Percentiles rank a stretch among this genome's conserved stretches.
phyloP scores from a whole-genome alignment of 495 filamentous ascomycete genomes.

The Cercophora newfieldiana region DNA sequence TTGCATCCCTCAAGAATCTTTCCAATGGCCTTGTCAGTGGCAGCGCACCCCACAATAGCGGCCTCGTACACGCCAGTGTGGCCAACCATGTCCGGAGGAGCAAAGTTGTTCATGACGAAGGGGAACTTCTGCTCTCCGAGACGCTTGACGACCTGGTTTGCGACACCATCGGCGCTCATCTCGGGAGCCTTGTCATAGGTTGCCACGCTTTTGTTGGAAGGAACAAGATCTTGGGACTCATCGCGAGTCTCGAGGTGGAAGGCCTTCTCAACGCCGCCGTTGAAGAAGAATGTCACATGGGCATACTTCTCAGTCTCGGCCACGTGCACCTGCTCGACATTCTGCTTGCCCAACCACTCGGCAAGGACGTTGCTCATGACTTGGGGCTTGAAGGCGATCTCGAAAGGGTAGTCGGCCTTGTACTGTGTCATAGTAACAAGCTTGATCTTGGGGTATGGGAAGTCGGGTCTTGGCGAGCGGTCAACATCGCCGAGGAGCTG shows the following conservation, averaged over 20 bases:
- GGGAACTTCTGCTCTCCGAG: conserved; percentile 79
- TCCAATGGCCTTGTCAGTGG: conserved; percentile 92
- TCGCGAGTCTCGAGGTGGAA: conserved; percentile 85
- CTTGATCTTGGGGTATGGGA: conserved; percentile 90
- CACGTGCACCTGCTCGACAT: conserved; percentile 87
- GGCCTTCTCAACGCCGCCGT: conserved; percentile 95
- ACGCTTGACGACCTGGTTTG: conserved; percentile 79
- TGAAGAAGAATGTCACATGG: conserved; percentile 99
- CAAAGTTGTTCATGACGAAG: conserved; percentile 99
- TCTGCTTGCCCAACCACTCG: conserved; percentile 88
- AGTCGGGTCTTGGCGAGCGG: conserved; percentile 83
- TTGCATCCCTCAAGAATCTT: conserved; percentile 90
- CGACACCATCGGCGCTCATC: conserved; percentile 90
- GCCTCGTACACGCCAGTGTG: conserved; percentile 97
- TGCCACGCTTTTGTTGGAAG: conserved; percentile 73
- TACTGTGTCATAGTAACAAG: conserved; percentile 99
- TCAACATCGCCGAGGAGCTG: conserved; percentile 91
- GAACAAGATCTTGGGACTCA: conserved; percentile 58
- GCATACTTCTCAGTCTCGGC: conserved; percentile 99
- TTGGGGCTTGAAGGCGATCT: conserved; percentile 91
- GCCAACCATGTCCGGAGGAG: conserved; percentile 98
- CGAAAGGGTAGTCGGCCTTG: conserved; percentile 92
- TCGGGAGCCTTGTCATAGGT: conserved; percentile 96
- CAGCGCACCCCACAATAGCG: conserved; percentile 79
- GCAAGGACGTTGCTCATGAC: conserved; percentile 95